These are phyloP conservation scores for Roridomyces roridus DNA, from an alignment of 768 basidiomycete species.

Conservation along the genomic window DNA sequence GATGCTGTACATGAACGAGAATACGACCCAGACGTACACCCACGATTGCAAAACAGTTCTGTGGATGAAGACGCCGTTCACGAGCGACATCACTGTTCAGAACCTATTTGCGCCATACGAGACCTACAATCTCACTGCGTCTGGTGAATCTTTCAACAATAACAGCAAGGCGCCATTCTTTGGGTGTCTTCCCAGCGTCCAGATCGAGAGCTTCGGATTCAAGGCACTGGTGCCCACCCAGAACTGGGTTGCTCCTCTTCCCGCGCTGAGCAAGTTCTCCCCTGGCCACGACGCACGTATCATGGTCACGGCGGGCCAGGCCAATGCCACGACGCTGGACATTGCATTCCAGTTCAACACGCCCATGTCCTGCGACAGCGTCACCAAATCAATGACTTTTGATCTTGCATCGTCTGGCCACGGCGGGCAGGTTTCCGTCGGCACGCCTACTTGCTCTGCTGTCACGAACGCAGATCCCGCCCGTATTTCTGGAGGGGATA, in stretches of 20 bases:
- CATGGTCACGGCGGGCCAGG: conserved; percentile 47
- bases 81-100: conserved; percentile 60
- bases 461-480: conserved; percentile 57
- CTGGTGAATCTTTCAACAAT: conserved; percentile 65
- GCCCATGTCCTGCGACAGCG: conserved; percentile 73
- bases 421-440: conserved; percentile 61
- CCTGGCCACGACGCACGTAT: conserved; percentile 91
- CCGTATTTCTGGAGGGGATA: conserved; percentile 56
- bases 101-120: conserved; percentile 90
- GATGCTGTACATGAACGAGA: conserved; percentile 89
- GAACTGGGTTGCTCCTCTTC: conserved; percentile 75
- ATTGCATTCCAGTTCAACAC: conserved; percentile 82
- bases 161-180: conserved; percentile 66
- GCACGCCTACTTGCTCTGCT: conserved; percentile 51
- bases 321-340: conserved; percentile 63
- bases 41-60: conserved; percentile 63
- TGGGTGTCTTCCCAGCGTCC: conserved; percentile 74
- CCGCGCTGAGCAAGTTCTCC: conserved; percentile 77
- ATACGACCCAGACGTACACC: conserved; percentile 67
- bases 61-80: conserved; percentile 87
- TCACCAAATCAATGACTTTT: conserved; percentile 69
- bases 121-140: conserved; percentile 69
- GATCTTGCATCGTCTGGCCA: conserved; percentile 74
- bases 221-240: conserved; percentile 75
- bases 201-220: conserved; percentile 78